phyloP scores from a whole-genome alignment of 2,329 filamentous ascomycete species.

The Colletotrichum theobromicola region DNA sequence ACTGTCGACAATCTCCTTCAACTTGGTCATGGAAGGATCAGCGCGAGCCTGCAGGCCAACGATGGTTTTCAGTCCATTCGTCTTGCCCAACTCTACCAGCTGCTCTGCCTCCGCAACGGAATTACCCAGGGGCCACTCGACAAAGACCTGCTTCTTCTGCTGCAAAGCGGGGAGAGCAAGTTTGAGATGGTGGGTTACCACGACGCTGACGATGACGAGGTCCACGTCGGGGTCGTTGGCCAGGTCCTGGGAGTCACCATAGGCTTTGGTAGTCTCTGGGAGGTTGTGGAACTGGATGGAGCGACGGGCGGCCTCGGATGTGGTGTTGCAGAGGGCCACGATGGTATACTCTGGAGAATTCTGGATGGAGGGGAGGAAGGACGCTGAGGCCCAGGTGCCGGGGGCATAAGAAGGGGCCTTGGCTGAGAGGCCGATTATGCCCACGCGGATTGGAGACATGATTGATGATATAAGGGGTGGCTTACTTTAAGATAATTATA shows the following conservation, averaged over 20 bases:
- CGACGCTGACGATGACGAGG: conserved; percentile 58
- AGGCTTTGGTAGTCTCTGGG: conserved; percentile 45
- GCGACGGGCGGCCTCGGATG: conserved; percentile 43
- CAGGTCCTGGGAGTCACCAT: conserved; percentile 54
- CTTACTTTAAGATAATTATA: background rate
- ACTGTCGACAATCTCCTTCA: conserved; percentile 45
- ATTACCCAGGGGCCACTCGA: conserved; percentile 62
- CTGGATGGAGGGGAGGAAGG: conserved; percentile 60
- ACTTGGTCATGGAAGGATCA: conserved; percentile 40
- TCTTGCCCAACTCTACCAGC: conserved; percentile 42
- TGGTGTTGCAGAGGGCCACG: conserved; percentile 58
- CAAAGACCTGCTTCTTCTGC: conserved; percentile 57
- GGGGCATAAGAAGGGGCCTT: conserved; percentile 47
- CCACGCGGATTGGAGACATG: conserved; percentile 53
- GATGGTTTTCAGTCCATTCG: conserved; percentile 45
- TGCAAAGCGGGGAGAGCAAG: conserved; percentile 50
- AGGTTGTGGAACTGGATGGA: conserved; percentile 51
- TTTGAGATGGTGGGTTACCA: conserved; percentile 57
- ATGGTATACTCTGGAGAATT: conserved; percentile 51
- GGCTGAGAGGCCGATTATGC: conserved; percentile 63
- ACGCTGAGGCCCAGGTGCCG: conserved; percentile 58
- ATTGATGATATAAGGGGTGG: background rate
- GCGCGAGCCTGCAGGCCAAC: conserved; percentile 53
- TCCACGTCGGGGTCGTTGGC: conserved; percentile 56
- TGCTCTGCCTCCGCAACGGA: conserved; percentile 46